These are phyloP conservation scores for Chloris gayana DNA, from an alignment of 176 grass and related monocot species.

Conservation along the genomic window DNA sequence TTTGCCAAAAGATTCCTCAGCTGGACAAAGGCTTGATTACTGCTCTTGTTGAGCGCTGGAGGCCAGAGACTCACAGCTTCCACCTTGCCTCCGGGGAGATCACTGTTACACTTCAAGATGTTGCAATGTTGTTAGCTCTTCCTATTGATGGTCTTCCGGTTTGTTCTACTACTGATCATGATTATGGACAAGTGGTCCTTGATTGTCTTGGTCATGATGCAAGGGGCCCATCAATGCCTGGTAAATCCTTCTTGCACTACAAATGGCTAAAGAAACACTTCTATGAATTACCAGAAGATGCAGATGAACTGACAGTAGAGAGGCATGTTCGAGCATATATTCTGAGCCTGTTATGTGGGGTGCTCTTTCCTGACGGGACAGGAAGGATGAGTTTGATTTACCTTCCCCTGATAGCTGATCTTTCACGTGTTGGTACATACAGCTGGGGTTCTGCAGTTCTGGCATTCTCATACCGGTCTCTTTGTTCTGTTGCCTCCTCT, in stretches of 20 bases:
- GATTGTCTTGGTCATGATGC: constrained; percentile 61
- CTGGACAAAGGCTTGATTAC: constrained; percentile 67
- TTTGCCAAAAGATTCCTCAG: constrained; percentile 65
- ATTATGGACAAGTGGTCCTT: constrained; percentile 58
- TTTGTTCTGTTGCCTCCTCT: constrained; percentile 65
- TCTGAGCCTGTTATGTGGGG: constrained; percentile 65
- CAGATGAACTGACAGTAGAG: constrained; percentile 52
- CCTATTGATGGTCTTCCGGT: constrained; percentile 57
- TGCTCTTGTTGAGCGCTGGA: constrained; percentile 69
- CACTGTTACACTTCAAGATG: constrained; percentile 63
- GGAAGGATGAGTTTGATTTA: constrained; percentile 65
- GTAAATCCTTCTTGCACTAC: constrained; percentile 63
- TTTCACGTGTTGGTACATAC: constrained; percentile 58
- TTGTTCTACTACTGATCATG: constrained; percentile 61
- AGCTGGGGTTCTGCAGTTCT: constrained; percentile 60
- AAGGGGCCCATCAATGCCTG: constrained; percentile 60
- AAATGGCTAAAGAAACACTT: constrained; percentile 69
- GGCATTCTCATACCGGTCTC: constrained; percentile 63
- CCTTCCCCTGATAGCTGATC: constrained; percentile 61
- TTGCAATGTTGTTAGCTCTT: constrained; percentile 57
- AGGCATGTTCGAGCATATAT: constrained; percentile 69
- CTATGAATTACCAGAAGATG: constrained; percentile 61
- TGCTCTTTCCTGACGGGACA: constrained; percentile 64
- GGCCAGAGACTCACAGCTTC: constrained; percentile 66
- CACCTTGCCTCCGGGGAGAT: constrained; percentile 62